Conservation (phyloP, 306 rosid genomes). For the Corylus avellana region DNA sequence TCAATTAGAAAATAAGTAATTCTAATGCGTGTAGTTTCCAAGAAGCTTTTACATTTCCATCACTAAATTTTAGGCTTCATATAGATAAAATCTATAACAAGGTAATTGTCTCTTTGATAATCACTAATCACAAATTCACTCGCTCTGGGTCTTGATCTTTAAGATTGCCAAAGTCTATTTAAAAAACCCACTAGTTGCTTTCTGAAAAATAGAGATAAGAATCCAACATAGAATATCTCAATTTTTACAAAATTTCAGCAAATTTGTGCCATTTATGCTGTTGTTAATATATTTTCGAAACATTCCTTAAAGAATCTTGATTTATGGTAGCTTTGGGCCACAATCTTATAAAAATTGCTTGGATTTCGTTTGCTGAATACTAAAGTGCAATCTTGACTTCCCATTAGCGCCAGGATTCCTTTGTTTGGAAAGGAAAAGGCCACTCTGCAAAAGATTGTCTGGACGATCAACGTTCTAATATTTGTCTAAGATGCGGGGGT, state of each 20-base stretch:
- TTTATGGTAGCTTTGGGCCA: neutral
- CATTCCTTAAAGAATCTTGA: neutral
- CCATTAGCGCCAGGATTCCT: slow-evolving; percentile 10
- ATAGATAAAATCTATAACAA: neutral
- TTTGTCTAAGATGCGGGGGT: slow-evolving; percentile 27
- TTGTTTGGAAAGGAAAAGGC: slow-evolving; percentile 9
- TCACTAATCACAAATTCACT: neutral
- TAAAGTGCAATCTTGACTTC: neutral
- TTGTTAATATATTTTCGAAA: neutral
- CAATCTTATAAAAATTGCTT: neutral
- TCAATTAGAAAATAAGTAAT: neutral
- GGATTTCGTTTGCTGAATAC: neutral
- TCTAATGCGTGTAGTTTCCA: neutral
- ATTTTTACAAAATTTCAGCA: neutral
- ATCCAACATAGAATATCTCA: neutral
- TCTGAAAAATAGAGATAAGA: neutral
- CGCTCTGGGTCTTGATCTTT: neutral
- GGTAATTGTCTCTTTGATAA: neutral
- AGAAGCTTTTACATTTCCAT: neutral
- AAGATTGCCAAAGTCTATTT: neutral
- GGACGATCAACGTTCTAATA: slow-evolving; percentile 3
- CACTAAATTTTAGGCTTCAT: neutral
- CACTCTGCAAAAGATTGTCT: slow-evolving; percentile 6
- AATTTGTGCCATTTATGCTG: neutral
- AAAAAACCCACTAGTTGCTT: neutral